Conservation (phyloP, 2,329 filamentous ascomycete species). For the Fusarium coffeatum region DNA sequence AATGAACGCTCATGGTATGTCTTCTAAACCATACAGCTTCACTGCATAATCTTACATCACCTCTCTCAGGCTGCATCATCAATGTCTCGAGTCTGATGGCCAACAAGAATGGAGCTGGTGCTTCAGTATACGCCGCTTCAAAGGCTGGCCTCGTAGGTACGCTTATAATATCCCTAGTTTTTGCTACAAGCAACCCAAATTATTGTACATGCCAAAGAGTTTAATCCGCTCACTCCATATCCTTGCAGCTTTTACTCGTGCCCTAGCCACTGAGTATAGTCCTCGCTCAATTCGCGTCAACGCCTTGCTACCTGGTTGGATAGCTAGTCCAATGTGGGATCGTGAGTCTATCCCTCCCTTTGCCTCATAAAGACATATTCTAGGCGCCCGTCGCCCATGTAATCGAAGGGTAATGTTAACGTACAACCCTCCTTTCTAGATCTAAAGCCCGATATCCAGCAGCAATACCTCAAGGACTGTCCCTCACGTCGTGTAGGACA, state of each 20-base stretch:
- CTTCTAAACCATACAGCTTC: not conserved
- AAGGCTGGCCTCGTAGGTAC: conserved; percentile 82
- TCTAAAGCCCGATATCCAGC: conserved; percentile 53
- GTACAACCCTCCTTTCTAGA: conserved; percentile 53
- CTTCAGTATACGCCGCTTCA: conserved; percentile 79
- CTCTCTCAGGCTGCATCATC: conserved; percentile 72
- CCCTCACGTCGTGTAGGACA: conserved; percentile 75
- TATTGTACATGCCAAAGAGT: conserved; percentile 41
- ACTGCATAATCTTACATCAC: conserved; percentile 6
- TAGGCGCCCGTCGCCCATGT: conserved; percentile 13
- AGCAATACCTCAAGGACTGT: conserved; percentile 62
- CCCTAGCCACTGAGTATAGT: conserved; percentile 72
- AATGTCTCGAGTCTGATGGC: conserved; percentile 85
- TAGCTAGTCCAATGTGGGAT: conserved; percentile 82
- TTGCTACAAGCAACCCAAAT: conserved; percentile 30
- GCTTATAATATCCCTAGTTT: conserved; percentile 41
- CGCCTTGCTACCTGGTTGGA: conserved; percentile 84
- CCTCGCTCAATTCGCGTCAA: conserved; percentile 77
- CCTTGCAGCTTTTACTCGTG: conserved; percentile 71
- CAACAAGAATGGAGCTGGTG: conserved; percentile 74
- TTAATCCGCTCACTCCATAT: conserved; percentile 32
- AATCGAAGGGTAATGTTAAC: conserved; percentile 51
- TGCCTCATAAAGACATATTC: conserved; percentile 19
- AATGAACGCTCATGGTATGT: conserved; percentile 49
- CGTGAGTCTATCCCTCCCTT: conserved; percentile 60